phyloP scores from a whole-genome alignment of 306 rosid genomes.

The Lotus japonicus region DNA sequence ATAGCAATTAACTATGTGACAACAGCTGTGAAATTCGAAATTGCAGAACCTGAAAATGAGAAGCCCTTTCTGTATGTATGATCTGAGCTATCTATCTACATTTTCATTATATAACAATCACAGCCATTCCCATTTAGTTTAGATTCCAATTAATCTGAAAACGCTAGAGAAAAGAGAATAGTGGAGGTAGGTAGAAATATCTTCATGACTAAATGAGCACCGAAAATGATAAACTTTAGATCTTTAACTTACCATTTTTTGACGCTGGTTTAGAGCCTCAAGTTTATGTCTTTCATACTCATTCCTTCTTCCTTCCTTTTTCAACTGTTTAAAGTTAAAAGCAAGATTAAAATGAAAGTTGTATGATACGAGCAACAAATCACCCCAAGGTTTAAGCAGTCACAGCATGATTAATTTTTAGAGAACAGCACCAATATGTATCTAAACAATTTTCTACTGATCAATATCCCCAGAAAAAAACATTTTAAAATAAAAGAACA shows the following conservation, averaged over 20 bases:
- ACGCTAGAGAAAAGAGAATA: neutral
- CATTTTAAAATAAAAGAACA: no score
- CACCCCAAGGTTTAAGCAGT: neutral
- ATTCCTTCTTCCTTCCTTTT: conserved; percentile 78
- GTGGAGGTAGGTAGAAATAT: conserved; percentile 3
- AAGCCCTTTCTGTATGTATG: neutral
- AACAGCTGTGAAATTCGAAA: neutral
- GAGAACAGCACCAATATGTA: neutral
- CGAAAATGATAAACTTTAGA: neutral
- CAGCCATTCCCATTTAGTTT: neutral
- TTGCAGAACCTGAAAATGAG: neutral
- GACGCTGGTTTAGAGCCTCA: conserved; percentile 72
- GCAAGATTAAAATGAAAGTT: conserved; percentile 9
- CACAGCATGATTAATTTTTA: neutral
- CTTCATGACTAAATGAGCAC: neutral
- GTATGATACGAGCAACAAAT: neutral
- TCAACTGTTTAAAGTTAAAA: conserved; percentile 46
- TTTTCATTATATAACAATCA: conserved; percentile 7
- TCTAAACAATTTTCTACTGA: neutral
- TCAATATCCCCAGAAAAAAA: neutral
- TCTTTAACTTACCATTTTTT: conserved; percentile 52
- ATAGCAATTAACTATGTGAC: neutral
- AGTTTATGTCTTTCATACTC: conserved; percentile 77
- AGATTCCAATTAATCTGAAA: neutral
- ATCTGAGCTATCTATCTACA: neutral